phyloP scores from a whole-genome alignment of 208 protist species.

The Acanthamoeba comandoni region DNA sequence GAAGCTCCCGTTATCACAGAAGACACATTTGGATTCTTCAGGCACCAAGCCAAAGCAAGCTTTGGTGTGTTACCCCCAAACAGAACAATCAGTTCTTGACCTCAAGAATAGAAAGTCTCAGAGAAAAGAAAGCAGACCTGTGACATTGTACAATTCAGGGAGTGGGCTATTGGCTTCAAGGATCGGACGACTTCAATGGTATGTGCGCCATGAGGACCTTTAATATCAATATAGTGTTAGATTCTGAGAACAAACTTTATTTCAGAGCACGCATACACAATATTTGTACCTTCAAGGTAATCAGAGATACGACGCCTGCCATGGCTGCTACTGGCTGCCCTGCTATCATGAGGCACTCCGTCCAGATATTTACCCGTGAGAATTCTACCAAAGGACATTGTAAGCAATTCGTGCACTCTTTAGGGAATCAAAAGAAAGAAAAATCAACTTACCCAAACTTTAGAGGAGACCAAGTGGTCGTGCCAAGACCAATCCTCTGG shows the following conservation, averaged over 20 bases:
- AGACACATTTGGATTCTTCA: constrained; percentile 58
- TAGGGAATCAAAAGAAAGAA: too few relatives aligned
- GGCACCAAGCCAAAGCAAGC: constrained; percentile 61
- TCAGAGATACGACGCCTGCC: neutral
- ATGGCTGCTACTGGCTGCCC: neutral
- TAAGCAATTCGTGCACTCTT: neutral
- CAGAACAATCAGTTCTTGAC: neutral
- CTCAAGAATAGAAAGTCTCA: neutral
- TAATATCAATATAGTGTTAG: neutral
- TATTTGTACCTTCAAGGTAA: neutral
- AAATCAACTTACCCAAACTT: constrained; percentile 48
- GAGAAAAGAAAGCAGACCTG: constrained; percentile 6
- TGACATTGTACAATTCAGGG: constrained; percentile 24
- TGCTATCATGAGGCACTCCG: constrained; percentile 48
- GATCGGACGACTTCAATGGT: neutral
- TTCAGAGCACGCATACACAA: neutral
- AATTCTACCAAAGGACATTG: constrained; percentile 1
- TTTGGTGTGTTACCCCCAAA: neutral
- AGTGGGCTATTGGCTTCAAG: constrained; percentile 10
- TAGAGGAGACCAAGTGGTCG: constrained; percentile 79
- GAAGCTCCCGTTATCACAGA: constrained; percentile 69
- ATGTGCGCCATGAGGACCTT: neutral
- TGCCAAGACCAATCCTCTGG: constrained; percentile 61
- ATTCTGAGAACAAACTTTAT: neutral
- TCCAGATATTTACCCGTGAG: constrained; percentile 79